Evolutionary conservation across 1,139 yeast genomes (phyloP).

Genomic region (Pichia sp.): DNA sequence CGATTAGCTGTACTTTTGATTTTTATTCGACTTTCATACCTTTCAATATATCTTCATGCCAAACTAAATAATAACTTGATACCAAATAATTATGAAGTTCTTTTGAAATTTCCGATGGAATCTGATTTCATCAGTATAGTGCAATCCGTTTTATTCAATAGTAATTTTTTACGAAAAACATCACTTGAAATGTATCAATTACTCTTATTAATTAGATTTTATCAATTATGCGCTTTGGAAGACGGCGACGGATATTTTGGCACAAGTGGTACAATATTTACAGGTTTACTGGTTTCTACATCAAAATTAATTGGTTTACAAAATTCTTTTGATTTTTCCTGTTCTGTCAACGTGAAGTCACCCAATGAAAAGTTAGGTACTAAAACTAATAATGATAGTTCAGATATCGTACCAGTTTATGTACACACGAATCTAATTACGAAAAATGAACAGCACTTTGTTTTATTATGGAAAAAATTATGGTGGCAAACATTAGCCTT

Average conservation of each 20-base stretch:
- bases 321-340: conserved; percentile 32
- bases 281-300: conserved; percentile 37
- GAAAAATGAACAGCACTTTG: conserved; percentile 14
- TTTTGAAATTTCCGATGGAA: conserved; percentile 29
- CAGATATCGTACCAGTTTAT: background rate
- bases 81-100: background rate
- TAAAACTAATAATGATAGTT: too few relatives aligned
- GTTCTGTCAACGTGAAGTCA: background rate
- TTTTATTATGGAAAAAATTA: conserved; percentile 25
- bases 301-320: conserved; percentile 43
- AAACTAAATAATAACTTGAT: too few relatives aligned
- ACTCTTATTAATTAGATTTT: conserved; percentile 34
- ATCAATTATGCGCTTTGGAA: conserved; percentile 43
- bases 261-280: conserved; percentile 32
- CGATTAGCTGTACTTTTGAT: conserved; percentile 36
- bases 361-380: too few relatives aligned
- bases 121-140: conserved; percentile 31
- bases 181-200: conserved; percentile 34
- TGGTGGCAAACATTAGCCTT: conserved; percentile 30
- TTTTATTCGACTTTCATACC: conserved; percentile 37
- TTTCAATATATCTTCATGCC: conserved; percentile 29
- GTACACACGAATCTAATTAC: conserved; percentile 5
- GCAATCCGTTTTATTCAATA: conserved; percentile 29
- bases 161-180: conserved; percentile 32
- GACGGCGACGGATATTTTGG: conserved; percentile 40